A percentile compares a stretch with the other conserved stretches of the same genome.
Evolutionary conservation across 2,329 filamentous ascomycete genomes (phyloP).

Genomic region (Sodiomyces alkalinus): DNA sequence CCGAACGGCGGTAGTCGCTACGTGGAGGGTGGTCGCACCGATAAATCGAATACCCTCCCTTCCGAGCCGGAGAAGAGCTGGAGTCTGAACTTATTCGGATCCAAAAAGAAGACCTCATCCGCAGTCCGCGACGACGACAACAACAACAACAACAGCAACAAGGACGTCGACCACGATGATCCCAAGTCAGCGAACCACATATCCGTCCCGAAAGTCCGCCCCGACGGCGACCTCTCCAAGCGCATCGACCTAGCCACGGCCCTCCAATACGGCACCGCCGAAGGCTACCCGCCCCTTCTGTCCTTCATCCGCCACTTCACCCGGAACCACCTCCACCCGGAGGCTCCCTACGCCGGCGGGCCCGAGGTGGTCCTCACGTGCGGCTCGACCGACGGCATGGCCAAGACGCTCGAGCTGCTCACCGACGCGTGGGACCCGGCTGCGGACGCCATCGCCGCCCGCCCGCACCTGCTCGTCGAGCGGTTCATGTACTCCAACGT

Average conservation of each 20-base stretch:
- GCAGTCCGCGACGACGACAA: no score
- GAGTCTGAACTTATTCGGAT: no score
- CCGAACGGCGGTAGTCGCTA: conserved; percentile 9
- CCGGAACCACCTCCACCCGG: conserved; percentile 62
- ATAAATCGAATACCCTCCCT: no score
- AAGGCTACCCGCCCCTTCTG: conserved; percentile 66
- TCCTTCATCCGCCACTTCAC: conserved; percentile 69
- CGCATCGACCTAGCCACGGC: conserved; percentile 72
- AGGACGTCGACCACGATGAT: conserved; percentile 3
- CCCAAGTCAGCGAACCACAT: conserved; percentile 32
- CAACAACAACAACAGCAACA: not conserved
- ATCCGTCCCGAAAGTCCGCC: conserved; percentile 52
- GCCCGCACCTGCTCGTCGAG: conserved; percentile 69
- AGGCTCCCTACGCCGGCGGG: conserved; percentile 61
- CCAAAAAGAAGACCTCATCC: no score
- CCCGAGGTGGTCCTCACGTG: conserved; percentile 67
- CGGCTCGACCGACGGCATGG: conserved; percentile 74
- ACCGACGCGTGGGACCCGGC: conserved; percentile 60
- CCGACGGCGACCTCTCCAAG: conserved; percentile 41
- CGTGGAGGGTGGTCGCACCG: not conserved
- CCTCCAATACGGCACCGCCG: conserved; percentile 73
- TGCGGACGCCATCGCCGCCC: conserved; percentile 48
- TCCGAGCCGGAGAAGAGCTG: no score
- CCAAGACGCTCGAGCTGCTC: conserved; percentile 62
- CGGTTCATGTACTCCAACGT: conserved; percentile 70